Evolutionary conservation across 768 basidiomycete genomes (phyloP), one percentile per base, ranked within the genome.

Genomic region (Kwoniella botswanensis): DNA sequence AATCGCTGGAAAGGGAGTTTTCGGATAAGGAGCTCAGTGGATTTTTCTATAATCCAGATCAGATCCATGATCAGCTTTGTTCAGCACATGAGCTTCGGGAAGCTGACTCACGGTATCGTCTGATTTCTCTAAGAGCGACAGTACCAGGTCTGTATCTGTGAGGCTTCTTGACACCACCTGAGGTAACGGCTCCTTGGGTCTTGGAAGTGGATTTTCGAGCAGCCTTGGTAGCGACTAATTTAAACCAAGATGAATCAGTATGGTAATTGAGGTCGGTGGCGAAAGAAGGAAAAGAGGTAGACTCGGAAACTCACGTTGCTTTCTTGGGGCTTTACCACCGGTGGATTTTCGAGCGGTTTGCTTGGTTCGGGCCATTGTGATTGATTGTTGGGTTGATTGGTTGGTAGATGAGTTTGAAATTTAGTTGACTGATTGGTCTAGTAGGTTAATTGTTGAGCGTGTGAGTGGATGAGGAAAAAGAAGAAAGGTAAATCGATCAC

Each of bases 331-430:
- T 85, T 82, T 76, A 90, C 93, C 94, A 91, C 95, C 95, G 72
- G 95, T 96, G 65, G 94, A 96, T 88, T 97, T 96, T 86, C 94
- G 93, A 82, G 94, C 94, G 70, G 92, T 93, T 87, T 93, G 92
- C 88, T 85, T 84, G 64, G 84, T 84, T 69, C 84, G 83, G 75
- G 84, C 84, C 83, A 84, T 84, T 79, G 83, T 83, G 43, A 58
- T 61, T 57, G 44, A 43, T 84, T 93, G 95, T 92, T 94, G 35
- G 35, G 3, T 60, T 54, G 60, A 41, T 43, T 60, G 58, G 13
- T 62, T 50, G 46, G 55, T 56, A 35, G 67, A 4, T 29, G 4
- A 29, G 22, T 70, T 55, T 41, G 3, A 26, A 59, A 22, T 3
- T 29, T 7, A 64, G 21, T 43, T 17, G 56, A 64, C 43, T 57